Conservation (phyloP, 495 filamentous ascomycete genomes). For the Talaromyces proteolyticus region DNA sequence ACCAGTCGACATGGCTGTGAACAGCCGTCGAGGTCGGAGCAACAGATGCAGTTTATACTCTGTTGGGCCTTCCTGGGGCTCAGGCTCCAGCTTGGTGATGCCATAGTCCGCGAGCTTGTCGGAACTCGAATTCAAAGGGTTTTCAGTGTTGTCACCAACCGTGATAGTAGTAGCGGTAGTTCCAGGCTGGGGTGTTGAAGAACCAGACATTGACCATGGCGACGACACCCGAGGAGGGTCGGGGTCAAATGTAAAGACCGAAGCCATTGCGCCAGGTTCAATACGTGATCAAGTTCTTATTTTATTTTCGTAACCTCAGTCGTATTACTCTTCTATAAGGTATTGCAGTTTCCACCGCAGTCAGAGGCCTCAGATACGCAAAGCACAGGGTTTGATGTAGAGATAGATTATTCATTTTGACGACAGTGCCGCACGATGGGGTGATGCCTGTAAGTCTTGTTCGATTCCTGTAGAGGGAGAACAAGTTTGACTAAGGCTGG, state of each 20-base stretch:
- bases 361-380: slow-evolving; percentile 2
- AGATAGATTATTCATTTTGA: slow-evolving; percentile 6
- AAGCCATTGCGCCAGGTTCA: slow-evolving; percentile 65
- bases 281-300: not conserved
- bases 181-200: slow-evolving; percentile 30
- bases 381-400: slow-evolving; percentile 3
- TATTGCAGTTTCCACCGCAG: slow-evolving; percentile 2
- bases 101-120: slow-evolving; percentile 59
- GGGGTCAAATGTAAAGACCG: slow-evolving; percentile 91
- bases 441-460: not conserved
- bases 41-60: slow-evolving; percentile 98
- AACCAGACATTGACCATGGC: slow-evolving; percentile 66
- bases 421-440: not conserved
- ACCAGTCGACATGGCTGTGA: slow-evolving; percentile 57
- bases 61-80: slow-evolving; percentile 89
- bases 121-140: slow-evolving; percentile 31
- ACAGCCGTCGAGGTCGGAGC: slow-evolving; percentile 68
- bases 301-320: not conserved
- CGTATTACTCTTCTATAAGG: not conserved
- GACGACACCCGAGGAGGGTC: slow-evolving; percentile 83
- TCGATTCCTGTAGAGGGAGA: not conserved
- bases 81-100: slow-evolving; percentile 73
- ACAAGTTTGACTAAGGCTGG: too few species aligned
- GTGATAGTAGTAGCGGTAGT: slow-evolving; percentile 15
- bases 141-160: slow-evolving; percentile 17